Evolutionary conservation across 2,329 filamentous ascomycete species (phyloP).

Genomic region (Verticillium zaregamsianum): DNA sequence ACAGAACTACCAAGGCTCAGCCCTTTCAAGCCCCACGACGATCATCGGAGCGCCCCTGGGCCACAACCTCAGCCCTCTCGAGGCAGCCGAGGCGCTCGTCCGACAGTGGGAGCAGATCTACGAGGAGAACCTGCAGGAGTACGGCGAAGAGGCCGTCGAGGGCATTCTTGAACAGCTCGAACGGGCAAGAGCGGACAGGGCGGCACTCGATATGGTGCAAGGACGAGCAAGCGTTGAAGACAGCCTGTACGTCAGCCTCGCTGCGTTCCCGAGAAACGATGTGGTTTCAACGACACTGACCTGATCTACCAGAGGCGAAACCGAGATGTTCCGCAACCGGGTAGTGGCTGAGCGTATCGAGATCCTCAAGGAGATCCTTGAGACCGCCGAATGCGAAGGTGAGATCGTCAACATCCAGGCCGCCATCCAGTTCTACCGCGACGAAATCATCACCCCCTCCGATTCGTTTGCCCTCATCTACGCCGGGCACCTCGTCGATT

Average conservation of each 20-base stretch:
- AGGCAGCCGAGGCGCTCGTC: conserved; percentile 31
- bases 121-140: conserved; percentile 18
- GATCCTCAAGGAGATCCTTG: conserved; percentile 24
- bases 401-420: conserved; percentile 36
- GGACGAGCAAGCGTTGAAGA: conserved; percentile 8
- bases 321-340: conserved; percentile 19
- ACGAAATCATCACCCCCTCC: conserved; percentile 34
- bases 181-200: conserved; percentile 14
- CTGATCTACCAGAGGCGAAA: not conserved
- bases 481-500: conserved; percentile 36
- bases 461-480: conserved; percentile 36
- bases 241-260: not conserved
- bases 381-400: conserved; percentile 24
- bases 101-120: conserved; percentile 28
- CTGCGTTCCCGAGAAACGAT: not conserved
- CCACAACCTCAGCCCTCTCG: conserved; percentile 28
- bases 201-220: conserved; percentile 18
- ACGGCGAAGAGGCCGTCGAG: conserved; percentile 10
- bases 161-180: conserved; percentile 18
- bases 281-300: conserved; percentile 5
- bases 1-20: not conserved
- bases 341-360: conserved; percentile 28
- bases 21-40: conserved; percentile 16
- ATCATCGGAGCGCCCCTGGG: conserved; percentile 29
- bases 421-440: conserved; percentile 35